Percentiles rank a stretch among this genome's conserved stretches.
These are phyloP conservation scores for Talaromyces amestolkiae DNA, from an alignment of 2,329 filamentous ascomycete species.

Conservation along the genomic window DNA sequence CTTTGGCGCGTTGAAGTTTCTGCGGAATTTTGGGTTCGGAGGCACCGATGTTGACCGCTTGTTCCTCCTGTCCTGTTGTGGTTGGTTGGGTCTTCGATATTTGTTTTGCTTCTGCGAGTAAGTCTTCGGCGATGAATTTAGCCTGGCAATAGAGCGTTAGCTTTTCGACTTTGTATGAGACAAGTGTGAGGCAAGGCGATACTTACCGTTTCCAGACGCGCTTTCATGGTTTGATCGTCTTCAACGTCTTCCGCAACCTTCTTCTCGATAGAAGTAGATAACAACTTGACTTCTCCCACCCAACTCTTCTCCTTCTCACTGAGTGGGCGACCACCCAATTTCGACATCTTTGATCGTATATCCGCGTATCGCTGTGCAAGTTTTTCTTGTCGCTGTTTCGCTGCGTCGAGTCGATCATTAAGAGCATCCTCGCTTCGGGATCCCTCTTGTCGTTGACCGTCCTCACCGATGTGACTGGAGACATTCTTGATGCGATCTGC, in stretches of 20 bases:
- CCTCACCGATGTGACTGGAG: slow-evolving; percentile 38
- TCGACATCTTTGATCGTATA: slow-evolving; percentile 44
- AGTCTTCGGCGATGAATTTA: slow-evolving; percentile 38
- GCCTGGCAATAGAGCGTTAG: slow-evolving; percentile 31
- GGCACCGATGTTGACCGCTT: slow-evolving; percentile 18
- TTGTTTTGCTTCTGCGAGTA: slow-evolving; percentile 39
- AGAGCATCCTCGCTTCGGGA: slow-evolving; percentile 34
- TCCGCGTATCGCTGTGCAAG: slow-evolving; percentile 44
- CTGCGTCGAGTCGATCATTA: slow-evolving; percentile 41
- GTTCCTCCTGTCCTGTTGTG: slow-evolving; percentile 24
- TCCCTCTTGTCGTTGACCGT: slow-evolving; percentile 33
- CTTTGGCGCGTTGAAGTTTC: slow-evolving; percentile 45
- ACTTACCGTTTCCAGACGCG: slow-evolving; percentile 43
- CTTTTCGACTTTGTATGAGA: not conserved
- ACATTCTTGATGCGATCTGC: slow-evolving; percentile 47
- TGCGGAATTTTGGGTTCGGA: slow-evolving; percentile 38
- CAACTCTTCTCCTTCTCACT: slow-evolving; percentile 48
- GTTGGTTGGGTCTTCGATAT: slow-evolving; percentile 33
- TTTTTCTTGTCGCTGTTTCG: slow-evolving; percentile 40
- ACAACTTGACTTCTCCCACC: slow-evolving; percentile 43
- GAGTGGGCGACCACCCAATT: slow-evolving; percentile 44
- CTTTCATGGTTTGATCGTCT: slow-evolving; percentile 30
- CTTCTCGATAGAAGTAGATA: slow-evolving; percentile 38
- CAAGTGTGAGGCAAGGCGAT: not conserved
- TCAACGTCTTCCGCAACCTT: slow-evolving; percentile 21